A percentile compares a stretch with the other conserved stretches of the same genome.
phyloP scores from a whole-genome alignment of 2,329 filamentous ascomycete species.

The Xylaria sp. region DNA sequence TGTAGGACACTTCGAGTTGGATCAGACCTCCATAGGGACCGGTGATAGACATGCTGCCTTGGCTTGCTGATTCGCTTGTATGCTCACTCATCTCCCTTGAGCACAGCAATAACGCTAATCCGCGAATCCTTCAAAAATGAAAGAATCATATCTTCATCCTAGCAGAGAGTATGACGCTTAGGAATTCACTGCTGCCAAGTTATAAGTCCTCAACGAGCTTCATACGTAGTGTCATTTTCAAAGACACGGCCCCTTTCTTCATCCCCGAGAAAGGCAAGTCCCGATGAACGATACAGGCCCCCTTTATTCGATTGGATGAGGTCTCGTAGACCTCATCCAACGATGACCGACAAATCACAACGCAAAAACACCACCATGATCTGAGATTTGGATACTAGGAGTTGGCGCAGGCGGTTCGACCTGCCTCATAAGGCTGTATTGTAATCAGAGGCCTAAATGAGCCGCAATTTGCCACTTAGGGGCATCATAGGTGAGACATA shows the following conservation, averaged over 20 bases:
- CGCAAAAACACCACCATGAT: not conserved
- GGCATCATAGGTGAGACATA: not conserved
- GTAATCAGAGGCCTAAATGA: slow-evolving; percentile 14
- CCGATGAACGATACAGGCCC: not conserved
- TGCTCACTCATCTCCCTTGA: not conserved
- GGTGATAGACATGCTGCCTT: not conserved
- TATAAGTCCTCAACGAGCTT: not conserved
- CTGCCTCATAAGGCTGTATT: not conserved
- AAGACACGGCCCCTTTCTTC: slow-evolving; percentile 22
- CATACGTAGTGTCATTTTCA: not conserved
- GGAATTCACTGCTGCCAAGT: not conserved
- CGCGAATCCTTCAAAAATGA: not conserved
- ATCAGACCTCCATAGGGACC: not conserved
- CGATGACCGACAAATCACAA: slow-evolving; percentile 1
- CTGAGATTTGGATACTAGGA: not conserved
- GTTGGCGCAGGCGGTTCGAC: not conserved
- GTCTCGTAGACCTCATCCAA: not conserved
- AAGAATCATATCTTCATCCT: not conserved
- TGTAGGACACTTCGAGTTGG: not conserved
- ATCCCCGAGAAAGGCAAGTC: slow-evolving; percentile 3
- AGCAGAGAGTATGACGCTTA: not conserved
- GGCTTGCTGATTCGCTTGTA: not conserved
- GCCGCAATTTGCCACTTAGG: slow-evolving; percentile 4
- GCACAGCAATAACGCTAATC: not conserved
- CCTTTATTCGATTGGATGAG: not conserved